Base-by-base conservation (phyloP, 176 grass and related monocot genomes). In the Aegilops bicornis region DNA sequence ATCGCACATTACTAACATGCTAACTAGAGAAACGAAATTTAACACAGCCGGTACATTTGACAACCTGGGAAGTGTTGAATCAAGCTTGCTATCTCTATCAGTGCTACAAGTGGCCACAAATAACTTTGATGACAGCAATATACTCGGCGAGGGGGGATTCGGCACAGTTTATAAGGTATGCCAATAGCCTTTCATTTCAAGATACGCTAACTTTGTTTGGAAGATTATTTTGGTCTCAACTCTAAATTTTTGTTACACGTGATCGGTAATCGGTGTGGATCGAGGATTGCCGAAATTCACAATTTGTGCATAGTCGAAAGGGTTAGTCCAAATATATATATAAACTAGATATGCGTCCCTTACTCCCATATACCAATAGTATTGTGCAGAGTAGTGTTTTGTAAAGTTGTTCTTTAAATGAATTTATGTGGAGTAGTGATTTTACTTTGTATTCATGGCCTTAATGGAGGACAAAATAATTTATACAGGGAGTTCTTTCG, bases 41-140 rank as follows among this genome's bases (percentile, higher is more conserved):
- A 14, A 32, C 31, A 24, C n/a, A 29, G 63, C 23, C 15, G 10
- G 24, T 30, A 30, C 63, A 65, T n/a, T 15, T 65, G 83, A 85
- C 4, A 61, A 77, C 73, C 24, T 85, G 1, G 73, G 67, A 68
- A 85, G 61, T 62, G 76, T 85, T 36, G 76, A 47, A 14, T 76
- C 56, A 56, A 65, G 24, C 23, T 37, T 73, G 17, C 7, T 87
- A 35, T 45, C 85, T 11, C 27, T 61, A 10, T 23, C 58, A 61
- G 8, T 61, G 58, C 22, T 61, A 23, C 58, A 61, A 61, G 58
- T n/a, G n/a, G 58, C 58, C 23, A 61, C 58, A 61, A 61, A 61
- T 61, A 61, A 61, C 58, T 61, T 61, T 61, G 58, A 61, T n/a
- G 58, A 61, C 4, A 23, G n/a, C 58, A 61, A 61, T 9, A 61